Conservation (phyloP, 2,329 filamentous ascomycete genomes). For the Pseudodiploospora longispora region DNA sequence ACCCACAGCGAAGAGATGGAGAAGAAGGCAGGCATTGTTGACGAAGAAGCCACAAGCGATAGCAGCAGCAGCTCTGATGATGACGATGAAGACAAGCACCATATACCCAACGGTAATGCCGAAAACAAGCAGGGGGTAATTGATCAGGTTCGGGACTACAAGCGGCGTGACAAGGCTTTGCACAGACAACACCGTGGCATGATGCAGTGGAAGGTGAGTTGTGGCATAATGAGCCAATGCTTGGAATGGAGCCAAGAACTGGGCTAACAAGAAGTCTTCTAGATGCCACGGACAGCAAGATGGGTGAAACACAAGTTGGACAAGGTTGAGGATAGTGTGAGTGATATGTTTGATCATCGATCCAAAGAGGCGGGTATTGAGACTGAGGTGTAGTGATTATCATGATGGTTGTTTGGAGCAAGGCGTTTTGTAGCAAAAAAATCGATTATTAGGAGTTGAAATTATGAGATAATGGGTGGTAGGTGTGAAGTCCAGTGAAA, state of each 20-base stretch:
- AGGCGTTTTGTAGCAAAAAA: neutral
- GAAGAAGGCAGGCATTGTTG: constrained; percentile 26
- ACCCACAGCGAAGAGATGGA: constrained; percentile 23
- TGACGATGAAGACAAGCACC: constrained; percentile 27
- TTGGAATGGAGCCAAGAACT: neutral
- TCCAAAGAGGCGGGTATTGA: constrained; percentile 54
- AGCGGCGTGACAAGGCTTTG: constrained; percentile 47
- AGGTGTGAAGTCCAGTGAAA: no score
- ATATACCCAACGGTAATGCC: constrained; percentile 29
- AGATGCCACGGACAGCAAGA: constrained; percentile 37
- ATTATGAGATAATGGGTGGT: no score
- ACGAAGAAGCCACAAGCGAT: constrained; percentile 22
- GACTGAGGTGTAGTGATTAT: constrained; percentile 52
- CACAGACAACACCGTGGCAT: constrained; percentile 59
- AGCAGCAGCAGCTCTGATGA: constrained; percentile 21
- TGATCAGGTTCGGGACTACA: constrained; percentile 52
- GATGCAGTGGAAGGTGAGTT: constrained; percentile 59
- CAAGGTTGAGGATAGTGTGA: constrained; percentile 51
- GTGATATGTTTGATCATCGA: constrained; percentile 49
- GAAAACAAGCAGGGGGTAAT: constrained; percentile 36
- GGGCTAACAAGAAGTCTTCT: neutral
- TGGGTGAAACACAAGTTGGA: constrained; percentile 45
- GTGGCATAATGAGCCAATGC: neutral
- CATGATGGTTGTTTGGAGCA: neutral
- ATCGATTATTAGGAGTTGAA: no score